Conservation (phyloP, 2,329 filamentous ascomycete genomes). For the Fusarium humuli region DNA sequence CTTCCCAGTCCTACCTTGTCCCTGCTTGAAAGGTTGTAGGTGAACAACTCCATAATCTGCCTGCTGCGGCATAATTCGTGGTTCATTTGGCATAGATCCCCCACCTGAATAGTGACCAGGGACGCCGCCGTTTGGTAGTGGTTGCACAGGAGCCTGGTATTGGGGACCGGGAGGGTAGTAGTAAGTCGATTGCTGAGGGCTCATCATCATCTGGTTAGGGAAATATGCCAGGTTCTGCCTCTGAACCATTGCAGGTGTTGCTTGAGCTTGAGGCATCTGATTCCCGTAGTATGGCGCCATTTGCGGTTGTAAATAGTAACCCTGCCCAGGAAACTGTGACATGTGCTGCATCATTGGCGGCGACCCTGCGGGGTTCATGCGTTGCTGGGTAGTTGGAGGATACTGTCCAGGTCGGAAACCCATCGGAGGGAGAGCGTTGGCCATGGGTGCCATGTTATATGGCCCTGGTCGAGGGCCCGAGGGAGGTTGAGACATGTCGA, state of each 20-base stretch:
- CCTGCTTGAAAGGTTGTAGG: slow-evolving; percentile 31
- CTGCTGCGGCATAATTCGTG: slow-evolving; percentile 38
- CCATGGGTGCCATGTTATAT: slow-evolving; percentile 63
- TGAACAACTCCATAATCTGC: slow-evolving; percentile 18
- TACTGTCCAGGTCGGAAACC: slow-evolving; percentile 56
- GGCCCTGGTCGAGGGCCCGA: slow-evolving; percentile 45
- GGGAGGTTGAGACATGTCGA: slow-evolving; percentile 54
- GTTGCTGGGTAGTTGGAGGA: slow-evolving; percentile 50
- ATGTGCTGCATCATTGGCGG: slow-evolving; percentile 56
- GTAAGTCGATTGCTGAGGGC: slow-evolving; percentile 56
- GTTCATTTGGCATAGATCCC: slow-evolving; percentile 41
- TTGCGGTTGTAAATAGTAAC: slow-evolving; percentile 61
- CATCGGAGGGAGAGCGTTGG: slow-evolving; percentile 57
- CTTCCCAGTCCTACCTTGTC: slow-evolving; percentile 41
- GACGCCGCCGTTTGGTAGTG: slow-evolving; percentile 50
- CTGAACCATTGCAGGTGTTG: slow-evolving; percentile 50
- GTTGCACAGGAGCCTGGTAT: slow-evolving; percentile 51
- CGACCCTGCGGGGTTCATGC: slow-evolving; percentile 51
- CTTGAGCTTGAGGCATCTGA: slow-evolving; percentile 55
- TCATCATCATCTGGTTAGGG: slow-evolving; percentile 57
- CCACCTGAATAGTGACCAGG: slow-evolving; percentile 52
- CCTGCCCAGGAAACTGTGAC: slow-evolving; percentile 57
- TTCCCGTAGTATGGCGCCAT: slow-evolving; percentile 59
- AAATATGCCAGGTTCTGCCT: slow-evolving; percentile 59
- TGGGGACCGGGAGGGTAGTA: slow-evolving; percentile 58